Conservation (phyloP, 2,329 filamentous ascomycete species). For the Tolypocladium cylindrosporum region DNA sequence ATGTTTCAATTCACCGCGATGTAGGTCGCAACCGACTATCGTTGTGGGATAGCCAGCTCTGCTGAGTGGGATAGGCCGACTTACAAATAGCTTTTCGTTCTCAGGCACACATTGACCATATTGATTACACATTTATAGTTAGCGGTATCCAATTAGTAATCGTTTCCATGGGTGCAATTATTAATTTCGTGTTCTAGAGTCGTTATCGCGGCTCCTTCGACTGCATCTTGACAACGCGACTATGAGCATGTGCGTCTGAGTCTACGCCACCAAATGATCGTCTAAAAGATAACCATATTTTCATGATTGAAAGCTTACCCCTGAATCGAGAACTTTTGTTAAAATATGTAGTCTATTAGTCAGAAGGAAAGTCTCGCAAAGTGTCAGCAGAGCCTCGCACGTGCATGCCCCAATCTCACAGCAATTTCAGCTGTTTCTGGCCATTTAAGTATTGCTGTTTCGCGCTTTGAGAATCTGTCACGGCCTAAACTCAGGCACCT, state of each 20-base stretch:
- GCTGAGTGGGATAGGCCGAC: background rate
- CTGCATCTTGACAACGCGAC: background rate
- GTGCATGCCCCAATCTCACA: background rate
- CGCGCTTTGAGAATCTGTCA: background rate
- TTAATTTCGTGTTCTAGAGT: background rate
- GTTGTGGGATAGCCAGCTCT: background rate
- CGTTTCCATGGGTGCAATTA: background rate
- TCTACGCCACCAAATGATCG: background rate
- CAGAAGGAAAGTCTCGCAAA: background rate
- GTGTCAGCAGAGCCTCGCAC: background rate
- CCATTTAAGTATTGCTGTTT: background rate
- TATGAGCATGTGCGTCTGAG: background rate
- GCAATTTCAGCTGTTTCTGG: background rate
- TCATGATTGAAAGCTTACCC: background rate
- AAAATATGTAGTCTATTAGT: background rate
- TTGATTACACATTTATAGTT: background rate
- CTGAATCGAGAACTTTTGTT: background rate
- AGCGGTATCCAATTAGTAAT: background rate
- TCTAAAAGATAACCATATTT: too few relatives aligned
- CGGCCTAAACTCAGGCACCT: background rate
- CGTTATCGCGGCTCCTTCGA: background rate
- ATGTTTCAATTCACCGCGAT: too few relatives aligned
- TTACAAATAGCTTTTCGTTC: background rate
- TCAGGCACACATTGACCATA: background rate
- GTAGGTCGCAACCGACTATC: too few relatives aligned